Evolutionary conservation across 495 filamentous ascomycete genomes (phyloP).

Genomic region (Pyronema omphalodes): DNA sequence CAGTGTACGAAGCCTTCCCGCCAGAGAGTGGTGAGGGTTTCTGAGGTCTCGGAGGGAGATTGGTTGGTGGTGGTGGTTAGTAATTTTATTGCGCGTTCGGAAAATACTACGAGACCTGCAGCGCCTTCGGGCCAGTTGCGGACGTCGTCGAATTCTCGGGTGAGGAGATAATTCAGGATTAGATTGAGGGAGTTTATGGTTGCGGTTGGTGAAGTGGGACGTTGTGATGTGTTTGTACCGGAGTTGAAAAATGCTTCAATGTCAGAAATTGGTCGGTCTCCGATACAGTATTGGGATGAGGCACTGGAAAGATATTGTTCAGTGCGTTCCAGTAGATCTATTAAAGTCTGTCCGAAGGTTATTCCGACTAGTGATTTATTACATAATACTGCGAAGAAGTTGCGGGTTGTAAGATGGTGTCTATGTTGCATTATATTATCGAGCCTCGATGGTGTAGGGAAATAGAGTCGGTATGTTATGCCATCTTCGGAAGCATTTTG

Average conservation of each 20-base stretch:
- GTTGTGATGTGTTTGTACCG: constrained; percentile 5
- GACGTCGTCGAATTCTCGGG: constrained; percentile 45
- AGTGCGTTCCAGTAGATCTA: constrained; percentile 37
- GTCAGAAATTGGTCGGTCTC: constrained; percentile 17
- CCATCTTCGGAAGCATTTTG: constrained; percentile 30
- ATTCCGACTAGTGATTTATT: constrained; percentile 40
- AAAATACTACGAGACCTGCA: constrained; percentile 44
- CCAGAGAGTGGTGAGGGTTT: constrained; percentile 45
- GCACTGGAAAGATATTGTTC: constrained; percentile 31
- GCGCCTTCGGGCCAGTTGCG: constrained; percentile 43
- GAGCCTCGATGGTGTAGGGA: constrained; percentile 32
- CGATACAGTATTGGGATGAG: constrained; percentile 19
- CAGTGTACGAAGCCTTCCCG: constrained; percentile 49
- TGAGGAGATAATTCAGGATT: constrained; percentile 39
- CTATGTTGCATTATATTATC: constrained; percentile 31
- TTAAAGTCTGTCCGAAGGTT: constrained; percentile 38
- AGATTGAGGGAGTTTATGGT: constrained; percentile 7
- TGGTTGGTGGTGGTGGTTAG: constrained; percentile 10
- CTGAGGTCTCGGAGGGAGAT: constrained; percentile 1
- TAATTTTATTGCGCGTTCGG: constrained; percentile 31
- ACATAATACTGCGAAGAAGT: constrained; percentile 43
- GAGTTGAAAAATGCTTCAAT: constrained; percentile 14
- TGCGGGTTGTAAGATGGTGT: constrained; percentile 42
- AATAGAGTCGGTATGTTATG: constrained; percentile 41
- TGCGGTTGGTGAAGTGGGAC: neutral